A percentile compares a stretch with the other conserved stretches of the same genome.
phyloP scores from a whole-genome alignment of 2,329 filamentous ascomycete species.

The Colletotrichum australisinense region DNA sequence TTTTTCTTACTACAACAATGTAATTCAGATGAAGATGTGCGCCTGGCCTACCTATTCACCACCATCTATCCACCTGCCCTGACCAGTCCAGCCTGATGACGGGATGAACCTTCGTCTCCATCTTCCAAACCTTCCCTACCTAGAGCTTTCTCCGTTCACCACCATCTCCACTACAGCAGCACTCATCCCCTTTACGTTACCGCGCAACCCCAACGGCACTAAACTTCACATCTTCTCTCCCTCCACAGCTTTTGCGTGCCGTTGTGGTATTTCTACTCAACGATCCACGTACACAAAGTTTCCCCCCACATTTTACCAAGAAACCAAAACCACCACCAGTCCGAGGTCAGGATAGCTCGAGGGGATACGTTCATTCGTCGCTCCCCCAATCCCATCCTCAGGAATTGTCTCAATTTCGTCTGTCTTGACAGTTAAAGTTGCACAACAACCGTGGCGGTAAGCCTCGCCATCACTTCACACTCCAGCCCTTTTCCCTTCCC shows the following conservation, averaged over 20 bases:
- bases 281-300: constrained; percentile 42
- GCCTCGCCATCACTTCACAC: constrained; percentile 43
- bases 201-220: too few relatives aligned
- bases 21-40: constrained; percentile 8
- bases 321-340: constrained; percentile 2
- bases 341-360: constrained; percentile 55
- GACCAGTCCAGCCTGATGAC: constrained; percentile 6
- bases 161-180: constrained; percentile 24
- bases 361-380: constrained; percentile 75
- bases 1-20: constrained; percentile 6
- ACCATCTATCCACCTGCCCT: background rate
- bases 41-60: background rate
- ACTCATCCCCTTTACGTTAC: constrained; percentile 1
- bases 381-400: constrained; percentile 61
- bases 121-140: background rate
- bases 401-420: constrained; percentile 61
- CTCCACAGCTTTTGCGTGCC: constrained; percentile 56
- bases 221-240: constrained; percentile 39
- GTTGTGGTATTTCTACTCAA: constrained; percentile 43
- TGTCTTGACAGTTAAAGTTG: constrained; percentile 51
- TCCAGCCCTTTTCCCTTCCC: background rate
- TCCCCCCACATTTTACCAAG: constrained; percentile 54
- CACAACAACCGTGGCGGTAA: constrained; percentile 62
- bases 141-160: constrained; percentile 28
- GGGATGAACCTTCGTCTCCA: constrained; percentile 27